Base-by-base conservation (phyloP, 2,329 filamentous ascomycete genomes). In the Cladophialophora psammophila region DNA sequence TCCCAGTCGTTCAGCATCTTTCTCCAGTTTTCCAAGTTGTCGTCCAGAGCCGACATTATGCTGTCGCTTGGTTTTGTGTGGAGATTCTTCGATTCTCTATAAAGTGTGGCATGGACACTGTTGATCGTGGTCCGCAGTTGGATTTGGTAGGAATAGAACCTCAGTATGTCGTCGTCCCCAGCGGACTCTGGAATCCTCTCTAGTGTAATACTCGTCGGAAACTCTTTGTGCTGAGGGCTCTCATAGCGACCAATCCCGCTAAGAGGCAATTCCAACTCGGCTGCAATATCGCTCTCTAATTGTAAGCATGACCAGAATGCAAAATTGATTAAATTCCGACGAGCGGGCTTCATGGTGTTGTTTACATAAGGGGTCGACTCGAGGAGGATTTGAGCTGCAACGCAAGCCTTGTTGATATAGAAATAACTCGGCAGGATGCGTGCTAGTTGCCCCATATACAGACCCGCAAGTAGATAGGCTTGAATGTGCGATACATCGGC, bases 251-350 rank as follows among this genome's bases (percentile, higher is more conserved):
- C 85, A 35, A 90, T 87, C 1, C 86, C 85, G 74, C 87, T 90
- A 1, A 84, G 82, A 4, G 87, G 87, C 13, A 90, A 80, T 66
- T 87, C 86, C 66, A 98, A 84, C 78, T 99, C 95, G 2, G 95
- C 95, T 55, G 97, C 85, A 54, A 98, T 92, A 77, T 98, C 94
- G 78, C 93, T 97, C 79, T 98, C 94, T 10, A 98, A 84, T 75
- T 98, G 94, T 69, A 97, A 82, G 76, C 92, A 96, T 7, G 94
- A 95, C 94, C 94, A 98, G 74, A 94, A 97, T 0, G 92, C 90
- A 72, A 96, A 85, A 13, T 90, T 83, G 40, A 90, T 83, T 64
- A 90, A 83, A 74, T 93, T 73, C 13, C 68, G 64, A 26, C 64
- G 56, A 5, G 64, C 45, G 26, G 60, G 52, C 32, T 70, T 65